Base-by-base conservation (phyloP, 306 rosid species). In the Carpinus fangiana region DNA sequence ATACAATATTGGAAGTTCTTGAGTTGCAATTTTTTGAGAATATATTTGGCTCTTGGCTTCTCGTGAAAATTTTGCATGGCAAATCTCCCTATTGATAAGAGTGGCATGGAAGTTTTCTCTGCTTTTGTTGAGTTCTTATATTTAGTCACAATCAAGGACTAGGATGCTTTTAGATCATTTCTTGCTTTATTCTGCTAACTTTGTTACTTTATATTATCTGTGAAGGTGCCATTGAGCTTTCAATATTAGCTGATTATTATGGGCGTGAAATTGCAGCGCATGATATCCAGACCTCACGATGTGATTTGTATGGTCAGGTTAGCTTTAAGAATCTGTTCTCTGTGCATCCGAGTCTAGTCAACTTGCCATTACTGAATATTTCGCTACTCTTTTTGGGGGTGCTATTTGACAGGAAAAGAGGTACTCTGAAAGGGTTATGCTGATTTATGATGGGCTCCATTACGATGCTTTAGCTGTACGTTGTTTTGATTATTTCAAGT, bases 301-400 rank as follows among this genome's bases (percentile, higher is more conserved):
- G 98, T 62, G 98, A 96, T 84, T 82, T 96, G 92, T 96, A 93
- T 62, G 97, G 99, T 59, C 99, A 96, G 97, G 98, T 96, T 79
- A 81, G 93, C 70, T 72, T 76, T 57, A 56, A 28, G 14, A 67
- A 56, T 57, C 69, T 70, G 36, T 36, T 88, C 59, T 70, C 47
- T 20, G 31, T 28, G 28, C 28, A 73, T 65, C 75, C 55, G 26
- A 65, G 74, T 80, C 60, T 75, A 75, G 43, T 76, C 81, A 36
- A 69, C 46, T 77, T 79, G 76, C 74, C 62, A 14, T 71, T 60
- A 45, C 89, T 76, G 79, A 84, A 74, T 43, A 14, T 75, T 77
- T 68, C 36, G 3, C 74, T 23, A 11, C 9, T 74, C 74, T 74
- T 51, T 57, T 86, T 23, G 59, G 80, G 36, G 72, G 75, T 73